These are phyloP conservation scores for Naganishia vaughanmartiniae DNA, from an alignment of 768 basidiomycete genomes.

Conservation along the genomic window DNA sequence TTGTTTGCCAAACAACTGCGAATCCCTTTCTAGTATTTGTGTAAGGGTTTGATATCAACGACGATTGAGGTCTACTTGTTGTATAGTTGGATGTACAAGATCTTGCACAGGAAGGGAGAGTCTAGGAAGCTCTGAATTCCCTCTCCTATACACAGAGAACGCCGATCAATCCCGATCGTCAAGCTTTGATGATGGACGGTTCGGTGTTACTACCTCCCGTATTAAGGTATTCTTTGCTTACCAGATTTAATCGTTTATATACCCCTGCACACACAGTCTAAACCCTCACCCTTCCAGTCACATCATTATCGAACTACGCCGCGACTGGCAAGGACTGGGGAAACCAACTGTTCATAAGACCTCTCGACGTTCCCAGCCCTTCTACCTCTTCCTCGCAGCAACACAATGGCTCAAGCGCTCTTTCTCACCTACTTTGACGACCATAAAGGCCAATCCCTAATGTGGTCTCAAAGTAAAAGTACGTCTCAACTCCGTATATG, in stretches of 20 bases:
- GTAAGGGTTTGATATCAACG: too few relatives aligned
- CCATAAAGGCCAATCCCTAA: constrained; percentile 47
- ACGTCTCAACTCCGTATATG: background rate
- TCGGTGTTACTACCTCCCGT: too few relatives aligned
- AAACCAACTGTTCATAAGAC: background rate
- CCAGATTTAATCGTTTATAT: too few relatives aligned
- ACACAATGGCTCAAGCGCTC: constrained; percentile 30
- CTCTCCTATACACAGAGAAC: background rate
- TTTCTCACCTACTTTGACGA: constrained; percentile 51
- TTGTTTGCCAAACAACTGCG: background rate
- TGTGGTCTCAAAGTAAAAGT: constrained; percentile 35
- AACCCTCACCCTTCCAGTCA: too few relatives aligned
- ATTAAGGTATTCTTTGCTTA: too few relatives aligned
- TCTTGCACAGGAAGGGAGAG: too few relatives aligned
- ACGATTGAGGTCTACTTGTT: too few relatives aligned
- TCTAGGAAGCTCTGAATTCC: too few relatives aligned
- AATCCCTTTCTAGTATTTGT: too few relatives aligned
- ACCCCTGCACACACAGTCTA: too few relatives aligned
- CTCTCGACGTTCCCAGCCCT: background rate
- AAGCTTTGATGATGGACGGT: background rate
- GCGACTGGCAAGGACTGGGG: background rate
- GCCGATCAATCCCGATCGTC: constrained; percentile 23
- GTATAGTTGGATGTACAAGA: too few relatives aligned
- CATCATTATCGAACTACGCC: too few relatives aligned
- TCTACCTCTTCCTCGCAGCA: background rate